Conservation (phyloP, 345 rosid genomes). For the Gossypium ekmanianum region DNA sequence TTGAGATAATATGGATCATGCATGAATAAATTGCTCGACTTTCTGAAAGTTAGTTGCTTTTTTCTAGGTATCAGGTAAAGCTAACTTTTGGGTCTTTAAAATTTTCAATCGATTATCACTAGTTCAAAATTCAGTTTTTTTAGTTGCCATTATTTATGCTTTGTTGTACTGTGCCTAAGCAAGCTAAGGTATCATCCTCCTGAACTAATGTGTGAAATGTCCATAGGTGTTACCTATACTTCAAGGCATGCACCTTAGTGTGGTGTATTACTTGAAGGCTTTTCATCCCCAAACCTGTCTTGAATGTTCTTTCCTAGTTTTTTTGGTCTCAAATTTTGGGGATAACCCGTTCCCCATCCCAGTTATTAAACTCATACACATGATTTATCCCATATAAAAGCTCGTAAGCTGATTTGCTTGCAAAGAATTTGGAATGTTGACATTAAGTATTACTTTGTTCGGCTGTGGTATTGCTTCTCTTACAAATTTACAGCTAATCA, state of each 20-base stretch:
- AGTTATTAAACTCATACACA: not conserved
- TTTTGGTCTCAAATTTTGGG: not conserved
- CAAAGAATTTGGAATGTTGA: not conserved
- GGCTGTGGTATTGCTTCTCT: not conserved
- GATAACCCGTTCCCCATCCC: not conserved
- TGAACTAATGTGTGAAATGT: not conserved
- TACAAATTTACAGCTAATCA: not conserved
- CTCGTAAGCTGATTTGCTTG: conserved; percentile 1
- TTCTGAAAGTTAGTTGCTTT: conserved; percentile 3
- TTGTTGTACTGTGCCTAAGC: not conserved
- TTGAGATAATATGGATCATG: not conserved
- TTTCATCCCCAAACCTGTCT: not conserved
- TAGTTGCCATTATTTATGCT: not conserved
- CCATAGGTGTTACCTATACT: not conserved
- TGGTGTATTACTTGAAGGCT: not conserved
- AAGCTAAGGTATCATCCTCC: not conserved
- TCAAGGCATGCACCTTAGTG: not conserved
- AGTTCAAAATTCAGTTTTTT: not conserved
- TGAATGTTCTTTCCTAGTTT: not conserved
- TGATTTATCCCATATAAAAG: not conserved
- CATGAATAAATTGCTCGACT: not conserved
- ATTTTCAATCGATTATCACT: not conserved
- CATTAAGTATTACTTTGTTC: not conserved
- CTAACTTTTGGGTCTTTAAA: not conserved
- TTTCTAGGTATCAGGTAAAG: not conserved